Percentiles rank a stretch among this genome's conserved stretches.
These are phyloP conservation scores for Erodium maritimum DNA, from an alignment of 345 rosid species.

Conservation along the genomic window DNA sequence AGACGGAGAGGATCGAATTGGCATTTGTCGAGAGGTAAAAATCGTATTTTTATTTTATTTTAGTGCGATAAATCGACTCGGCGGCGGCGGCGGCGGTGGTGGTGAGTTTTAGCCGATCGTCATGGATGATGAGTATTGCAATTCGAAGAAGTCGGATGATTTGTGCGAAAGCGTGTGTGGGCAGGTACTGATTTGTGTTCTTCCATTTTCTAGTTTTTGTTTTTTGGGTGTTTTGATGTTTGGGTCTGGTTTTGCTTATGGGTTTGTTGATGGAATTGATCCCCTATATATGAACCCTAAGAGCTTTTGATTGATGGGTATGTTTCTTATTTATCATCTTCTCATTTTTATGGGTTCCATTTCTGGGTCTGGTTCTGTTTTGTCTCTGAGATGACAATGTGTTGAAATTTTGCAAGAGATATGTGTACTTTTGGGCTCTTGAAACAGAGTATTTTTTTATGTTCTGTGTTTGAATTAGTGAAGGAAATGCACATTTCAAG, in stretches of 20 bases:
- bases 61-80: background rate
- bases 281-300: background rate
- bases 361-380: background rate
- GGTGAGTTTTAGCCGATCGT: background rate
- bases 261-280: background rate
- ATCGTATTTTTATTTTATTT: background rate
- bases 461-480: background rate
- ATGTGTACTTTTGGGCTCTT: background rate
- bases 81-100: background rate
- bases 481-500: background rate
- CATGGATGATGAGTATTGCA: constrained; percentile 24
- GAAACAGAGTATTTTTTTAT: background rate
- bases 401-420: background rate
- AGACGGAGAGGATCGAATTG: background rate
- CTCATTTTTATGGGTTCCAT: too few species aligned
- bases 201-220: background rate
- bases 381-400: background rate
- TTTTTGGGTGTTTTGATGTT: background rate
- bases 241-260: background rate
- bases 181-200: constrained; percentile 14
- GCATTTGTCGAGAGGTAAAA: background rate
- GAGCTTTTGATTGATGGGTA: too few species aligned
- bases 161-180: constrained; percentile 27
- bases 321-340: background rate
- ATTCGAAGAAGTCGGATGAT: constrained; percentile 37